Evolutionary conservation across 225 moss, liverwort and hornwort genomes (phyloP).

Genomic region (Ulota crispa): DNA sequence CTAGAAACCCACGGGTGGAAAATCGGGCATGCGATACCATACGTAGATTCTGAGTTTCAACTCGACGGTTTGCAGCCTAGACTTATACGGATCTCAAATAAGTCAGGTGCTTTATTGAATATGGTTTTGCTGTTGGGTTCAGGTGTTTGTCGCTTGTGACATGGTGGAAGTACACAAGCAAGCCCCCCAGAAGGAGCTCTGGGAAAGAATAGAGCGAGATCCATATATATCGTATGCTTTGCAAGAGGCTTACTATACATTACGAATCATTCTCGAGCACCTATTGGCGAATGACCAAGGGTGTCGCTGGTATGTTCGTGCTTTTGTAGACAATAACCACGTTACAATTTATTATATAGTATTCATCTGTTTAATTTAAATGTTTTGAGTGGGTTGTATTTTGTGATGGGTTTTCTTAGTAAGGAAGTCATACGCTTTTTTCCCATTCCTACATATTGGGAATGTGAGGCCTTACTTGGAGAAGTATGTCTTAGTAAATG

Average conservation of each 20-base stretch:
- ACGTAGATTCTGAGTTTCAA: background rate
- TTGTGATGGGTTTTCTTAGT: background rate
- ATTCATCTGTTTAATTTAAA: background rate
- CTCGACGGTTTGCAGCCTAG: background rate
- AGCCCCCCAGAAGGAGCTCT: constrained; percentile 60
- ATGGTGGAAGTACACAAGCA: constrained; percentile 74
- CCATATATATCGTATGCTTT: constrained; percentile 77
- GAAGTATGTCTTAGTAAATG: background rate
- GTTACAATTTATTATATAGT: background rate
- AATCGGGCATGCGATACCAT: too few relatives aligned
- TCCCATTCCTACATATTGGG: constrained; percentile 5
- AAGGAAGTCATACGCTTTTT: background rate
- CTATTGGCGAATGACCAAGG: constrained; percentile 58
- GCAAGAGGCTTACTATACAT: constrained; percentile 62
- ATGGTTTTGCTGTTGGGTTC: constrained; percentile 25
- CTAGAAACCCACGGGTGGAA: too few relatives aligned
- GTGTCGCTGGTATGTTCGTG: constrained; percentile 52
- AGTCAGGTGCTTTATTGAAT: background rate
- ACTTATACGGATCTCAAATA: background rate
- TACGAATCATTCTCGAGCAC: constrained; percentile 55
- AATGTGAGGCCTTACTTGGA: background rate
- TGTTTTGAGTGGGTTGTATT: background rate
- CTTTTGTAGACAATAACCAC: background rate
- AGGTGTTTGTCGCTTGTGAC: constrained; percentile 92
- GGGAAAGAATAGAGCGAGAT: constrained; percentile 74